Conservation (phyloP, 106 monocot genomes). For the Phalaenopsis aphrodite region DNA sequence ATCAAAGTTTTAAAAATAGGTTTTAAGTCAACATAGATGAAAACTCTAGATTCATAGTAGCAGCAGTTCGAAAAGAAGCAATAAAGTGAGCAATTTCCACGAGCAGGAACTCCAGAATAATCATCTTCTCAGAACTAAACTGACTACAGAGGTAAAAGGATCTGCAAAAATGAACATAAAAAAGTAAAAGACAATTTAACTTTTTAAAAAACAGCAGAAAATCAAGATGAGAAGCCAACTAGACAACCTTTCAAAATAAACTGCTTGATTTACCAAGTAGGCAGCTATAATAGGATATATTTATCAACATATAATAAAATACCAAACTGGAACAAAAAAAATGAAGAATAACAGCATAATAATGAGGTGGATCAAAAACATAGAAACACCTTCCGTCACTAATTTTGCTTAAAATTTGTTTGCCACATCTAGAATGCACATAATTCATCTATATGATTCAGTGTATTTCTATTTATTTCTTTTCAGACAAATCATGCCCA, state of each 20-base stretch:
- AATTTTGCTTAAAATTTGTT: too few species aligned
- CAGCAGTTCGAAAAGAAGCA: not conserved
- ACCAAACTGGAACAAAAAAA: not conserved
- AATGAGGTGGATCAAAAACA: not conserved
- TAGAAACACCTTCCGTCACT: not conserved
- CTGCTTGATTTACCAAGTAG: too few species aligned
- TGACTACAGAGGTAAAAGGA: not conserved
- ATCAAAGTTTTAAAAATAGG: not conserved
- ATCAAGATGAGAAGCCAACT: not conserved
- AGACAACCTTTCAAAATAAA: not conserved
- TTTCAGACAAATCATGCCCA: too few species aligned
- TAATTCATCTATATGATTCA: too few species aligned
- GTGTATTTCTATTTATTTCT: too few species aligned
- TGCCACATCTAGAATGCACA: too few species aligned
- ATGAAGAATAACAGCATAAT: not conserved
- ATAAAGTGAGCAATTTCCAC: conserved; percentile 1
- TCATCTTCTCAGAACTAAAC: conserved; percentile 5
- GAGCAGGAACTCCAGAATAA: not conserved
- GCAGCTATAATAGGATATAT: not conserved
- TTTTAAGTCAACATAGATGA: not conserved
- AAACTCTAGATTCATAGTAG: not conserved
- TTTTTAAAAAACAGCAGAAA: not conserved
- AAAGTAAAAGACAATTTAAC: not conserved
- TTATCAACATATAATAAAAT: not conserved
- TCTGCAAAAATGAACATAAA: conserved; percentile 4